Base-by-base conservation (phyloP, 176 grass and related monocot species). In the Microstegium vimineum region DNA sequence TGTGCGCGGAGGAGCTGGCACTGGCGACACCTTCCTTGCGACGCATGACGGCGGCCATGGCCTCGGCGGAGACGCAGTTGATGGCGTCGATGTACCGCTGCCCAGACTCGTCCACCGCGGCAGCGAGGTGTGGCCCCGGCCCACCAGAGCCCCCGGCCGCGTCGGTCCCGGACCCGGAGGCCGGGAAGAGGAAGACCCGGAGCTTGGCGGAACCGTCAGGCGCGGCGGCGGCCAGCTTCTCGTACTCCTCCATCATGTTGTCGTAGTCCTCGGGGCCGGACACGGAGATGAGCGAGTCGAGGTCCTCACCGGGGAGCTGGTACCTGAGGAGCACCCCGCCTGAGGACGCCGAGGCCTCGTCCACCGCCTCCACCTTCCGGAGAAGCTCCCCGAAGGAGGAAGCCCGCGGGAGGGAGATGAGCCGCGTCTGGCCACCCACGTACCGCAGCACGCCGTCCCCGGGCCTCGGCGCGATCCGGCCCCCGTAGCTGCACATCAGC, bases 201-300 rank as follows among this genome's bases (percentile, higher is more conserved):
- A 97, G 84, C 79, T 97, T 97, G 25, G 94, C 90, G 59, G 92
- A 97, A 62, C 92, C 94, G 30, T 90, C 89, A 15, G 85, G 81
- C 26, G 82, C 84, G 5, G 80, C 65, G 49, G 85, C 61, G 62
- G 83, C 85, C 12, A 97, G 87, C 82, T 97, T 97, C 62, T 92
- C 92, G 80, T 97, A 92, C 91, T 97, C 94, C 72, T 97, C 94
- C 74, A 97, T 73, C 94, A 97, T 97, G 76, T 97, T 97, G 13
- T 87, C 87, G 76, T 90, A 77, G 71, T 97, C 92, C 91, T 97
- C 94, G 41, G 69, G 27, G 22, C 80, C 76, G 1, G 94, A 89
- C 0, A 97, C 86, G 2, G 94, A 97, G 26, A 97, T 79, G 79
- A 97, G 94, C 25, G 92, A 75, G 80, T 97, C 92, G 8, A 97